Percentiles rank a stretch among this genome's conserved stretches.
Conservation (phyloP, 2,329 filamentous ascomycete genomes). For the Trichoderma atroviride region DNA sequence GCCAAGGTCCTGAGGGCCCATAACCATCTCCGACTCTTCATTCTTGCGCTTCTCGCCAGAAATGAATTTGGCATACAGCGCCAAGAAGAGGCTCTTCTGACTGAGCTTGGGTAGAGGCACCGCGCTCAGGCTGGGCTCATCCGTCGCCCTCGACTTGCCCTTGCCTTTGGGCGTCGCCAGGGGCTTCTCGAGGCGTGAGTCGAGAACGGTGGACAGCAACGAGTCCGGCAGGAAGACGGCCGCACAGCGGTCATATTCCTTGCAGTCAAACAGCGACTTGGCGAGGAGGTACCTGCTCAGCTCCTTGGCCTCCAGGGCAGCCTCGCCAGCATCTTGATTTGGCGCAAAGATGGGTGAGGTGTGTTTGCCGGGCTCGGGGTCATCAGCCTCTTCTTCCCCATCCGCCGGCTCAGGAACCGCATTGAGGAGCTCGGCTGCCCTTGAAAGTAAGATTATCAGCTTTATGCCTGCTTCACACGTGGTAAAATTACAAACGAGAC, state of each 20-base stretch:
- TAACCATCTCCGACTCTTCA: slow-evolving; percentile 95
- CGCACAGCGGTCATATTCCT: slow-evolving; percentile 91
- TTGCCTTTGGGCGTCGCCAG: slow-evolving; percentile 52
- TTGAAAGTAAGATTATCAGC: slow-evolving; percentile 43
- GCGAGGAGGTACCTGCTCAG: slow-evolving; percentile 83
- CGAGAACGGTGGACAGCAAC: slow-evolving; percentile 68
- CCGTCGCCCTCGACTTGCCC: slow-evolving; percentile 53
- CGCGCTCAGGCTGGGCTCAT: slow-evolving; percentile 31
- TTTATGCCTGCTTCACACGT: background rate
- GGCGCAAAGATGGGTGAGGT: slow-evolving; percentile 53
- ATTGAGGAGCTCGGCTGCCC: slow-evolving; percentile 91
- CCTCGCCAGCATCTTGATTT: slow-evolving; percentile 71
- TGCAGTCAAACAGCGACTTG: slow-evolving; percentile 92
- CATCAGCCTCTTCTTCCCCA: slow-evolving; percentile 51
- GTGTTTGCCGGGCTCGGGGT: slow-evolving; percentile 41
- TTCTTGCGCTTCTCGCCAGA: slow-evolving; percentile 95
- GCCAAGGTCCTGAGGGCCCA: slow-evolving; percentile 88
- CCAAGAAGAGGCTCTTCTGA: slow-evolving; percentile 89
- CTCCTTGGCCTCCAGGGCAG: slow-evolving; percentile 75
- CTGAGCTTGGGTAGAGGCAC: slow-evolving; percentile 63
- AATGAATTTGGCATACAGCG: slow-evolving; percentile 88
- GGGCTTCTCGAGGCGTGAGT: slow-evolving; percentile 47
- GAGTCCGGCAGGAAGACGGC: slow-evolving; percentile 83
- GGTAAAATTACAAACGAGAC: background rate
- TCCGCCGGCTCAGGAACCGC: slow-evolving; percentile 69